A percentile compares a stretch with the other conserved stretches of the same genome.
phyloP scores from a whole-genome alignment of 495 filamentous ascomycete genomes.

The Penicillium herquei region DNA sequence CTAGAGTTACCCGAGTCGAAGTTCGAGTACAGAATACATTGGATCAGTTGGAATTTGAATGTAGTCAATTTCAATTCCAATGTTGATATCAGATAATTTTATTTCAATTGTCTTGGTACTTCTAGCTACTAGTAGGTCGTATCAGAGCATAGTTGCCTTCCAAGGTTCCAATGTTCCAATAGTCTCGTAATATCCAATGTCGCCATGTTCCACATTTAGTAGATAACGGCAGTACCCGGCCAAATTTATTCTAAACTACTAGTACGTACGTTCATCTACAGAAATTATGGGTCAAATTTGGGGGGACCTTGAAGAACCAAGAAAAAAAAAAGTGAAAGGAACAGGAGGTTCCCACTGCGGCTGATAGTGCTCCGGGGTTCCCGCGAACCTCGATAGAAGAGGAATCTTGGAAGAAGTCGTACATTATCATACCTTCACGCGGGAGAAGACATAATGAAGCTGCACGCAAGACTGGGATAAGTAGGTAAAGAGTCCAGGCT shows the following conservation, averaged over 20 bases:
- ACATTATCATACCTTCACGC: background rate
- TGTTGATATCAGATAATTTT: background rate
- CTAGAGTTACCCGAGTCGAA: slow-evolving; percentile 7
- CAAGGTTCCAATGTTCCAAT: too few relatives aligned
- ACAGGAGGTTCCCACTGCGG: slow-evolving; percentile 5
- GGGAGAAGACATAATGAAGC: slow-evolving; percentile 1
- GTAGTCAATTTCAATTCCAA: too few relatives aligned
- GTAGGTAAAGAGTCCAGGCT: slow-evolving; percentile 10
- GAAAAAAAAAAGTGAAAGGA: background rate
- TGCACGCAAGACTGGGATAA: slow-evolving; percentile 17
- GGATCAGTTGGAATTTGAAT: too few relatives aligned
- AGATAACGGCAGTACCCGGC: slow-evolving; percentile 1
- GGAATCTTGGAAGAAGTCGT: background rate
- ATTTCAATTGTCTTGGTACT: background rate
- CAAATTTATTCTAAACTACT: background rate
- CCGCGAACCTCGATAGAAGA: slow-evolving; percentile 6
- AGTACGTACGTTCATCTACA: background rate
- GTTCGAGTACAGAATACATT: too few relatives aligned
- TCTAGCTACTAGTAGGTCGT: too few relatives aligned
- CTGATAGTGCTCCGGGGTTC: slow-evolving; percentile 11
- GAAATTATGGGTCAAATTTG: too few relatives aligned
- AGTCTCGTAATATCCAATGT: too few relatives aligned
- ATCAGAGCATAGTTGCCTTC: too few relatives aligned
- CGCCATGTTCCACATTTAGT: background rate
- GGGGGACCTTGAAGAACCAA: background rate